Evolutionary conservation across 164 flowering plant species (phyloP).

Genomic region (Echeveria elegans): DNA sequence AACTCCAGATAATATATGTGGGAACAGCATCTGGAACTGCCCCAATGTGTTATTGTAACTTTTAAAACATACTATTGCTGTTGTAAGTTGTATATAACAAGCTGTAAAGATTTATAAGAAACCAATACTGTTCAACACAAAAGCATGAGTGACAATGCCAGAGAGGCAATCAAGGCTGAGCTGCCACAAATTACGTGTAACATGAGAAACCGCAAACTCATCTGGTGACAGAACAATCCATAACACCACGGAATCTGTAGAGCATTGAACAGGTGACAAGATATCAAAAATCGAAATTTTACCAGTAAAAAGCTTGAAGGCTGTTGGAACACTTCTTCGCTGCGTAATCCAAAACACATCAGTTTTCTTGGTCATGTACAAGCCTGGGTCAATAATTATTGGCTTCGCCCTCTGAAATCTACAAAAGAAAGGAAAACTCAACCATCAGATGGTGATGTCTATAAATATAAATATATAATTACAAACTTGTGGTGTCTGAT

Average conservation of each 20-base stretch:
- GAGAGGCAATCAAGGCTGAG: not conserved
- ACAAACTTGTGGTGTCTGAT: not conserved
- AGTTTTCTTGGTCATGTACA: slow-evolving; percentile 51
- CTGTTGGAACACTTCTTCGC: slow-evolving; percentile 63
- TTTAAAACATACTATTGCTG: slow-evolving; percentile 7
- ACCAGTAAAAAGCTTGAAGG: slow-evolving; percentile 73
- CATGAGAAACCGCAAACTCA: not conserved
- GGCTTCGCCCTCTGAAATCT: slow-evolving; percentile 67
- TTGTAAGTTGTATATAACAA: not conserved
- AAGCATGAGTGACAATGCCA: not conserved
- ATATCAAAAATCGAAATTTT: not conserved
- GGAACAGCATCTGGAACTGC: not conserved
- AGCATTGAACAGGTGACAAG: slow-evolving; percentile 8
- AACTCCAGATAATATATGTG: slow-evolving; percentile 1
- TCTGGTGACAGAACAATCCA: not conserved
- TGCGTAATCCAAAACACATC: slow-evolving; percentile 68
- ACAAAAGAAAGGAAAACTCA: not conserved
- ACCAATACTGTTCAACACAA: slow-evolving; percentile 10
- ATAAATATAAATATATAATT: not conserved
- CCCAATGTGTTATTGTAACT: not conserved
- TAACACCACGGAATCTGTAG: not conserved
- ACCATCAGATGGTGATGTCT: not conserved
- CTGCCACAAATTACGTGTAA: not conserved
- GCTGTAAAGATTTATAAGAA: not conserved
- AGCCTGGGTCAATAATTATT: slow-evolving; percentile 61